Percentiles rank a stretch among this genome's conserved stretches.
These are phyloP conservation scores for Naematelia aurantialba DNA, from an alignment of 768 basidiomycete species.

Conservation along the genomic window DNA sequence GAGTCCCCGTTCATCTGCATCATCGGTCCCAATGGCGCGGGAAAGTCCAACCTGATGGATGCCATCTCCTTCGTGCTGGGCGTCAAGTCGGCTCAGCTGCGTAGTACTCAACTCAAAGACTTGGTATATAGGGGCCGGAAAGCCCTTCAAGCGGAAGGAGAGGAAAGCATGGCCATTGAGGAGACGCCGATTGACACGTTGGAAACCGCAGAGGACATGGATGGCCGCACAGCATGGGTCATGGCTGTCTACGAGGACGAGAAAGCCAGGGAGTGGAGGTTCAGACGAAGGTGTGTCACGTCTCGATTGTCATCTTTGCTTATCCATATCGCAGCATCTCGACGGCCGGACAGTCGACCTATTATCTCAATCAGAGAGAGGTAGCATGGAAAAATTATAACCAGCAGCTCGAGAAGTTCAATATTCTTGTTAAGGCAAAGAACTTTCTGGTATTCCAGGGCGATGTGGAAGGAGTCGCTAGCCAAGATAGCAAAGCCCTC, in stretches of 20 bases:
- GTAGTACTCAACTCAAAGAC: slow-evolving; percentile 90
- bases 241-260: slow-evolving; percentile 80
- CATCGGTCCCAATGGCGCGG: slow-evolving; percentile 98
- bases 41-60: slow-evolving; percentile 99
- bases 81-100: slow-evolving; percentile 85
- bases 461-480: slow-evolving; percentile 95
- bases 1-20: slow-evolving; percentile 75
- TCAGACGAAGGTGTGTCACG: slow-evolving; percentile 78
- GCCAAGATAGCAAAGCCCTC: slow-evolving; percentile 85
- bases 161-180: slow-evolving; percentile 44
- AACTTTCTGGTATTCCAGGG: slow-evolving; percentile 99
- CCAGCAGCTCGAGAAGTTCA: slow-evolving; percentile 75
- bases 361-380: slow-evolving; percentile 72
- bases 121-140: slow-evolving; percentile 86
- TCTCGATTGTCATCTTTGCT: background rate
- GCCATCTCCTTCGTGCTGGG: slow-evolving; percentile 98
- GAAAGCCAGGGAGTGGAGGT: slow-evolving; percentile 76
- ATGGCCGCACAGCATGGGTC: slow-evolving; percentile 92
- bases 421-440: slow-evolving; percentile 97
- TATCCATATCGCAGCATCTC: slow-evolving; percentile 63
- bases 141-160: slow-evolving; percentile 38
- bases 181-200: slow-evolving; percentile 38
- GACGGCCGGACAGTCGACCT: slow-evolving; percentile 80
- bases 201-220: slow-evolving; percentile 59
- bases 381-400: slow-evolving; percentile 90